phyloP scores from a whole-genome alignment of 2,329 filamentous ascomycete species.

The Dendryphion nanum region DNA sequence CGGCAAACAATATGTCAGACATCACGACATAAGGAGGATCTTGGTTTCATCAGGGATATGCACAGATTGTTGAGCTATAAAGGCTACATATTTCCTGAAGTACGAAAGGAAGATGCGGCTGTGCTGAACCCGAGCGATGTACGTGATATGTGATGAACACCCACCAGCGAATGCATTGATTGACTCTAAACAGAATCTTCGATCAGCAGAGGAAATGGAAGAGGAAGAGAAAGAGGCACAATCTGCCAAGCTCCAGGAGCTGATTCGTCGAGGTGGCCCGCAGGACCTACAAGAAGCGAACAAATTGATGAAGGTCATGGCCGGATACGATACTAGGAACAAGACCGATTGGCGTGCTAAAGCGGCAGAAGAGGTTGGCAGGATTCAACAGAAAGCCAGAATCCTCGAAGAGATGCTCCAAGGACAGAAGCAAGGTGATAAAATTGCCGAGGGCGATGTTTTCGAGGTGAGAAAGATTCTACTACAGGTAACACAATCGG shows the following conservation, averaged over 20 bases:
- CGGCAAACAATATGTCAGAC: slow-evolving; percentile 97
- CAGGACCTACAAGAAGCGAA: slow-evolving; percentile 97
- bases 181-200: slow-evolving; percentile 68
- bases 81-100: slow-evolving; percentile 91
- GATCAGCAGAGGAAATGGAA: slow-evolving; percentile 98
- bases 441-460: slow-evolving; percentile 68
- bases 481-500: background rate
- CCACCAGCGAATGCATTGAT: slow-evolving; percentile 5
- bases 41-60: slow-evolving; percentile 97
- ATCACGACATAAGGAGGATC: slow-evolving; percentile 92
- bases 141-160: slow-evolving; percentile 43
- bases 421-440: slow-evolving; percentile 77
- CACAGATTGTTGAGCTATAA: slow-evolving; percentile 94
- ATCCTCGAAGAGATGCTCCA: slow-evolving; percentile 91
- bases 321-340: slow-evolving; percentile 88
- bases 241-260: slow-evolving; percentile 95
- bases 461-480: slow-evolving; percentile 54
- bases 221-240: slow-evolving; percentile 93
- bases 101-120: slow-evolving; percentile 89
- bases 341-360: slow-evolving; percentile 99
- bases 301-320: slow-evolving; percentile 98
- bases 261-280: slow-evolving; percentile 87
- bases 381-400: slow-evolving; percentile 92
- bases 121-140: slow-evolving; percentile 96
- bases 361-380: slow-evolving; percentile 89